Conservation (phyloP, 768 basidiomycete genomes). For the Podaxis sp. region DNA sequence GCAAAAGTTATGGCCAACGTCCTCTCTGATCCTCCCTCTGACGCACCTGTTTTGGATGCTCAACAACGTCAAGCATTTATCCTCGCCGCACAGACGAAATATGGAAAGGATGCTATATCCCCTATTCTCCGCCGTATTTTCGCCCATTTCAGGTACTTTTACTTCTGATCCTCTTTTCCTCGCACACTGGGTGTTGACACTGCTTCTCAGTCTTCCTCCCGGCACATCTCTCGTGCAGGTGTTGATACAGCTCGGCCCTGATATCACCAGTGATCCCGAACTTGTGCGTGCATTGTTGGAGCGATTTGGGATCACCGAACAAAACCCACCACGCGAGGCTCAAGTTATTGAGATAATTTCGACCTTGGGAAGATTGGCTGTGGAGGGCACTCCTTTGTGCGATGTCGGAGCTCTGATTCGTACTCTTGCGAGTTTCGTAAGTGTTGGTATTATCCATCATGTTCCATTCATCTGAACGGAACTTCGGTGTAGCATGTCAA, state of each 20-base stretch:
- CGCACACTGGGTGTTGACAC: constrained; percentile 5
- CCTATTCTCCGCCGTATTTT: constrained; percentile 75
- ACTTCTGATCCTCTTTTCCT: constrained; percentile 11
- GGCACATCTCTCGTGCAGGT: constrained; percentile 71
- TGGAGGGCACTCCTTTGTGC: constrained; percentile 68
- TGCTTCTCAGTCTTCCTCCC: constrained; percentile 49
- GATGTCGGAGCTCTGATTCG: constrained; percentile 74
- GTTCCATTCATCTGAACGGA: constrained; percentile 3
- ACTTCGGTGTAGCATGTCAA: constrained; percentile 45
- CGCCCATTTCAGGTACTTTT: constrained; percentile 63
- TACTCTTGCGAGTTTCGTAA: constrained; percentile 69
- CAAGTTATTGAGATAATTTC: constrained; percentile 72
- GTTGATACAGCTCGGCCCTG: constrained; percentile 73
- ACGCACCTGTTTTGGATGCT: constrained; percentile 67
- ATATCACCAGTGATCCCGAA: constrained; percentile 72
- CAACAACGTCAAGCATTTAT: constrained; percentile 74
- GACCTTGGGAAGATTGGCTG: constrained; percentile 60
- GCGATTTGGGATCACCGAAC: constrained; percentile 72
- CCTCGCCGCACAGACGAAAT: constrained; percentile 71
- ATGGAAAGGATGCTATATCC: constrained; percentile 69
- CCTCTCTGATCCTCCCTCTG: constrained; percentile 64
- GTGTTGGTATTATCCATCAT: constrained; percentile 23
- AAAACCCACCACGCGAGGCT: constrained; percentile 64
- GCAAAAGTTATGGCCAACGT: constrained; percentile 79
- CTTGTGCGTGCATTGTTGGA: constrained; percentile 62